Base-by-base conservation (phyloP, 2,329 filamentous ascomycete species). In the Cladophialophora immunda region DNA sequence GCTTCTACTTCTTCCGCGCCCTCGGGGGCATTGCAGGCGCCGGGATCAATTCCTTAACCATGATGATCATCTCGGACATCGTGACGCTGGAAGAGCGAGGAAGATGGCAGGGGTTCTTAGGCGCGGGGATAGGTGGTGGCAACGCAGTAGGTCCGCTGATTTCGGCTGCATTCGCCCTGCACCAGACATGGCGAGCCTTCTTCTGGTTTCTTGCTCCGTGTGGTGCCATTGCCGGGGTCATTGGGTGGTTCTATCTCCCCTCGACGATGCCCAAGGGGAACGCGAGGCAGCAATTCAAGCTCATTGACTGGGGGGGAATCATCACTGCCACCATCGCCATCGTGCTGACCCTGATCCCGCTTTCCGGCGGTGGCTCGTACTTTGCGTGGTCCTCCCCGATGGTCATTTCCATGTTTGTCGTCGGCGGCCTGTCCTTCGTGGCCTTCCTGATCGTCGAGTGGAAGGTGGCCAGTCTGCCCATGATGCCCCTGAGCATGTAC, bases 51-150 rank as follows among this genome's bases (percentile, higher is more conserved):
- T 86, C 84, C 29, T 74, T 89, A 50, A 79, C 83, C 4, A 88
- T 88, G 85, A 88, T 89, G 71, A 87, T 89, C 58, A 83, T 89
- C 1, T 85, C 82, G 8, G 87, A 89, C 73, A 78, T 89, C 4
- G 85, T 88, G 0, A 86, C 85, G 0, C 78, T 89, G 3, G 81
- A 87, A 72, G 82, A 87, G 70, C 79, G 87, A 69, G 87, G 87
- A 32, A 87, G 86, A 71, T 87, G 81, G 58, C 63, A 65, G 34
- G 63, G 63, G 2, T 58, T 67, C n/a, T 32, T 67, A 7, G 65
- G 82, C 30, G 77, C 78, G 3, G 78, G 78, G 38, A 75, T 84
- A 2, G 82, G 81, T 0, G 55, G 81, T 4, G 82, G 82, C 3
- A 84, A 84, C 70, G 76, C 80, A 17, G 76, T 80, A 19, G 83